phyloP scores from a whole-genome alignment of 108 stramenopile genomes.

The Discostella pseudostelligera region DNA sequence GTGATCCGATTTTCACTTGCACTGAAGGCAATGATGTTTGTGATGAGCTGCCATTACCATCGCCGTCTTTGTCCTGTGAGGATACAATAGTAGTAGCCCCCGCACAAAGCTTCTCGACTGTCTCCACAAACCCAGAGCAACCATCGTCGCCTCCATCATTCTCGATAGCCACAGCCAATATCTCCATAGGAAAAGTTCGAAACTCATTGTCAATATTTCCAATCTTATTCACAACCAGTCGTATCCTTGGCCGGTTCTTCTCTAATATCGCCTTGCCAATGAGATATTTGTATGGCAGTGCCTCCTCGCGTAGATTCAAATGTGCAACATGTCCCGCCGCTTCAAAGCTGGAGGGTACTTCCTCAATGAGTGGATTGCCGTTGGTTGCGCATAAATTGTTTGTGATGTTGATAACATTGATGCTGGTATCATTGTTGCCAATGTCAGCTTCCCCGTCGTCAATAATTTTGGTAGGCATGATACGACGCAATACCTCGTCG shows the following conservation, averaged over 20 bases:
- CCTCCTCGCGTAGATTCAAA: slow-evolving; percentile 89
- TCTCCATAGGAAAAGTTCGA: slow-evolving; percentile 96
- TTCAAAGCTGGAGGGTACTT: slow-evolving; percentile 92
- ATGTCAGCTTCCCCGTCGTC: not conserved
- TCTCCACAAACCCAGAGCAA: not conserved
- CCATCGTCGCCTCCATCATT: not conserved
- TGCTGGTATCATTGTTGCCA: not conserved
- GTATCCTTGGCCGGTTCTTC: slow-evolving; percentile 81
- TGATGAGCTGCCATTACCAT: slow-evolving; percentile 35
- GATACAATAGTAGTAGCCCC: not conserved
- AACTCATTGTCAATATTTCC: slow-evolving; percentile 90
- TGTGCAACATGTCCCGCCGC: slow-evolving; percentile 93
- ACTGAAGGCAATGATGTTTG: slow-evolving; percentile 1
- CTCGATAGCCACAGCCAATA: slow-evolving; percentile 75
- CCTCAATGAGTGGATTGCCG: slow-evolving; percentile 28
- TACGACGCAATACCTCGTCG: slow-evolving; percentile 68
- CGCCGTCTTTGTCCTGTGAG: slow-evolving; percentile 4
- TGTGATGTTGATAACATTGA: not conserved
- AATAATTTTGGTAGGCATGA: slow-evolving; percentile 51
- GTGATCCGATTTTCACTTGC: slow-evolving; percentile 30
- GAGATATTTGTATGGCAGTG: slow-evolving; percentile 86
- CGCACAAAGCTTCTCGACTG: slow-evolving; percentile 24
- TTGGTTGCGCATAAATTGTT: not conserved
- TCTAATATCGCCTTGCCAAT: slow-evolving; percentile 93
- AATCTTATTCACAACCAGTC: slow-evolving; percentile 94